Percentiles rank a stretch among this genome's conserved stretches.
phyloP scores from a whole-genome alignment of 2,329 filamentous ascomycete genomes.

The Hymenotorrendiella dingleyae region DNA sequence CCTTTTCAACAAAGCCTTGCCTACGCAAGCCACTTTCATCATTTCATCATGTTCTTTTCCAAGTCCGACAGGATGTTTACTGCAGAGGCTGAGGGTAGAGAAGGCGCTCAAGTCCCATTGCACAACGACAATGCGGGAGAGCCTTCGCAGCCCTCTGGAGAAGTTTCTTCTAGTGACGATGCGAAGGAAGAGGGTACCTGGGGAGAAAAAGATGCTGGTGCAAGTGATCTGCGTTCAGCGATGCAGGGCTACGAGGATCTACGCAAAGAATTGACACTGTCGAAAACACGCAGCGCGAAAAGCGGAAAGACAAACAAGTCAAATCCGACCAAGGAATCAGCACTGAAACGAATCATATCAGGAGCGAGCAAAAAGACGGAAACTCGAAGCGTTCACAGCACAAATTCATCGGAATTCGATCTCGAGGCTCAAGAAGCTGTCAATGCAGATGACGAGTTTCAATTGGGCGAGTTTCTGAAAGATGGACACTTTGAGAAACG shows the following conservation, averaged over 20 bases:
- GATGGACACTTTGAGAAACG: constrained; percentile 73
- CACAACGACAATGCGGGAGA: not conserved
- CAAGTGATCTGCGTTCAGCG: constrained; percentile 45
- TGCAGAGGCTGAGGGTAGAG: not conserved
- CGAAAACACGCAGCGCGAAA: constrained; percentile 32
- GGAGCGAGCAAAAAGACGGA: constrained; percentile 3
- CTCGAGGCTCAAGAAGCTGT: constrained; percentile 28
- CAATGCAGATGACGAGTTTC: constrained; percentile 56
- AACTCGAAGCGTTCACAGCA: constrained; percentile 15
- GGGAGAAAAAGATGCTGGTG: constrained; percentile 55
- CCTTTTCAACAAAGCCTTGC: no score
- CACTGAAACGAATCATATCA: constrained; percentile 7
- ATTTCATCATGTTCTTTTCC: no score
- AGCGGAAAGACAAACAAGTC: constrained; percentile 10
- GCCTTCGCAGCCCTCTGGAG: not conserved
- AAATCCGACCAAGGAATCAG: constrained; percentile 4
- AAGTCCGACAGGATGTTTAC: no score
- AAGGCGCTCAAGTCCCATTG: not conserved
- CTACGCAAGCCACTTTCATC: no score
- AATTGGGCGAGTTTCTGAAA: constrained; percentile 63
- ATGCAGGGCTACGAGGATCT: constrained; percentile 56
- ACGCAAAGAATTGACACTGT: constrained; percentile 49
- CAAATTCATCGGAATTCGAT: constrained; percentile 10
- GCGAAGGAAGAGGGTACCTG: constrained; percentile 43
- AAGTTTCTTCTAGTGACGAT: constrained; percentile 11